These are phyloP conservation scores for Rhodotorula taiwanensis DNA, from an alignment of 768 basidiomycete species.

Conservation along the genomic window DNA sequence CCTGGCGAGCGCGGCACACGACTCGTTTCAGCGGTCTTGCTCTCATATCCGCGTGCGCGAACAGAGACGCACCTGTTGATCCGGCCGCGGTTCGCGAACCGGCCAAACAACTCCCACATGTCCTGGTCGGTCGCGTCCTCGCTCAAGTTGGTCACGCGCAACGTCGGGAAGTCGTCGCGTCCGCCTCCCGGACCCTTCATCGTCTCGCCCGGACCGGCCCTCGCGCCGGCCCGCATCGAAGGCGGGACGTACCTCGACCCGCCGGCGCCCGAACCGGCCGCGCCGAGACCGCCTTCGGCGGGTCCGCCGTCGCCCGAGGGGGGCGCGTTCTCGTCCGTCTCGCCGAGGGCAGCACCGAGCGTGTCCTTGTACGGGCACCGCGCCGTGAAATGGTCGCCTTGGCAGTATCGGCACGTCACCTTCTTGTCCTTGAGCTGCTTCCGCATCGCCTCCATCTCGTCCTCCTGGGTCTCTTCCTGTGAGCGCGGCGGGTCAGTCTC, in stretches of 20 bases:
- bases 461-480: conserved; percentile 29
- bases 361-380: conserved; percentile 98
- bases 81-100: conserved; percentile 54
- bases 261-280: conserved; percentile 44
- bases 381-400: conserved; percentile 94
- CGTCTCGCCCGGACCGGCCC: conserved; percentile 64
- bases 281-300: conserved; percentile 6
- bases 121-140: conserved; percentile 93
- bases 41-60: neutral
- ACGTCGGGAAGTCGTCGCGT: conserved; percentile 80
- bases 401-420: conserved; percentile 85
- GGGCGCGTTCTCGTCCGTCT: neutral
- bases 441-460: conserved; percentile 50
- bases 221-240: conserved; percentile 67
- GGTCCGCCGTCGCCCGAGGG: too few relatives aligned
- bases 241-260: conserved; percentile 88
- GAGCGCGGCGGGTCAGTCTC: too few relatives aligned
- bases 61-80: conserved; percentile 35
- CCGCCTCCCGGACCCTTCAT: conserved; percentile 59
- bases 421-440: conserved; percentile 57
- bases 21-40: too few relatives aligned
- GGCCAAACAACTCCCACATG: conserved; percentile 78
- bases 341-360: conserved; percentile 59
- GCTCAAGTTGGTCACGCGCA: conserved; percentile 93
- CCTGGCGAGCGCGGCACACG: conserved; percentile 56